A percentile compares a stretch with the other conserved stretches of the same genome.
These are phyloP conservation scores for Aspergillus tanneri DNA, from an alignment of 2,329 filamentous ascomycete species.

Conservation along the genomic window DNA sequence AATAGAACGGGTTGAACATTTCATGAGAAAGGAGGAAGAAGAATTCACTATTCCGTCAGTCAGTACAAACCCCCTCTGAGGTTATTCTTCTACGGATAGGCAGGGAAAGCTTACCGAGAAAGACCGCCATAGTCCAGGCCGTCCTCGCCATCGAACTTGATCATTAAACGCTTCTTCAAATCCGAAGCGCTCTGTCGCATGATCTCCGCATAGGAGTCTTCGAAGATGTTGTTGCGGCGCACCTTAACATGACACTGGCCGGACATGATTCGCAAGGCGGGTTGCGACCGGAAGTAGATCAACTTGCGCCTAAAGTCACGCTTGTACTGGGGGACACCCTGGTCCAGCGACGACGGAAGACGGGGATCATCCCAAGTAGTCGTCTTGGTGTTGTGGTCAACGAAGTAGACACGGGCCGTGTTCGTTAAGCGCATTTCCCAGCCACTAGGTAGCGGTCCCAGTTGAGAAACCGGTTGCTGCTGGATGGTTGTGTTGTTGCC, in stretches of 20 bases:
- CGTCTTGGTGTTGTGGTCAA: constrained; percentile 99
- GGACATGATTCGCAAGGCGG: constrained; percentile 88
- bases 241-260: constrained; percentile 99
- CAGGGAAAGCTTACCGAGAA: constrained; percentile 59
- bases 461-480: constrained; percentile 94
- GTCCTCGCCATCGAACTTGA: constrained; percentile 98
- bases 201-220: constrained; percentile 98
- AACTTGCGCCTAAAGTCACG: constrained; percentile 96
- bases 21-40: constrained; percentile 99
- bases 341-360: constrained; percentile 90
- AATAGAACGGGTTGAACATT: constrained; percentile 99
- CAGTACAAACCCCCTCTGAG: neutral
- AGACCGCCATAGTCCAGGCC: constrained; percentile 97
- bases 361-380: constrained; percentile 98
- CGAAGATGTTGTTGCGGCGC: constrained; percentile 92
- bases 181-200: constrained; percentile 94
- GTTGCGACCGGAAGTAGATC: constrained; percentile 98
- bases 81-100: neutral
- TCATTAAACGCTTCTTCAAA: constrained; percentile 97
- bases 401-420: constrained; percentile 96
- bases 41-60: constrained; percentile 69
- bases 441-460: constrained; percentile 90
- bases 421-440: constrained; percentile 99
- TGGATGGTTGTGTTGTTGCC: constrained; percentile 80
- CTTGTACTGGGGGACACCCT: constrained; percentile 99